These are phyloP conservation scores for Apiospora pterosperma DNA, from an alignment of 2,329 filamentous ascomycete species.

Conservation along the genomic window DNA sequence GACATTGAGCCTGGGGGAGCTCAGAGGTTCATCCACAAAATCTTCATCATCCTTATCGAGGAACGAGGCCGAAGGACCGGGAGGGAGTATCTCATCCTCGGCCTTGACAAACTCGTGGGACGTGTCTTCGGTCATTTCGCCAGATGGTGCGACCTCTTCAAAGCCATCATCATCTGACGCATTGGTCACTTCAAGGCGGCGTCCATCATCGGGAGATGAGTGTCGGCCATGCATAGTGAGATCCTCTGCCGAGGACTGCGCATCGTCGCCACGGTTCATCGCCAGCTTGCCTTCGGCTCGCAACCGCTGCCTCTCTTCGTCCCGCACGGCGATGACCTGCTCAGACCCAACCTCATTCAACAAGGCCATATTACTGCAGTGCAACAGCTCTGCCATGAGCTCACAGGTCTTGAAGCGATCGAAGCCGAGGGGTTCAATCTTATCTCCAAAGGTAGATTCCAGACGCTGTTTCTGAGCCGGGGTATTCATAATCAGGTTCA, in stretches of 20 bases:
- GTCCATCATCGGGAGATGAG: conserved; percentile 54
- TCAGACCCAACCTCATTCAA: conserved; percentile 91
- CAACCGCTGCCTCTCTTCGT: conserved; percentile 76
- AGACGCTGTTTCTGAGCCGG: conserved; percentile 63
- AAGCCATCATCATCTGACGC: conserved; percentile 87
- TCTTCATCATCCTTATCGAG: conserved; percentile 65
- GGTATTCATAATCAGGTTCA: conserved; percentile 80
- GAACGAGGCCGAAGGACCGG: conserved; percentile 33
- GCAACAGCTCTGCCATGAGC: conserved; percentile 93
- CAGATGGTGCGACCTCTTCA: conserved; percentile 74
- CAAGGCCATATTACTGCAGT: conserved; percentile 98
- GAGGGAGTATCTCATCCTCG: conserved; percentile 46
- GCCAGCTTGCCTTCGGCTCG: conserved; percentile 73
- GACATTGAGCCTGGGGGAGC: conserved; percentile 62
- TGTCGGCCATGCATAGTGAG: conserved; percentile 56
- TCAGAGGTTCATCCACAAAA: conserved; percentile 75
- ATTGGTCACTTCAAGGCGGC: conserved; percentile 74
- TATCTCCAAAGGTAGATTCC: conserved; percentile 83
- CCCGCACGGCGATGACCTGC: conserved; percentile 75
- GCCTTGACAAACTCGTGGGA: conserved; percentile 66
- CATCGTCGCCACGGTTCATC: conserved; percentile 35
- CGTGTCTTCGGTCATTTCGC: conserved; percentile 69
- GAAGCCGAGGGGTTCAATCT: conserved; percentile 92
- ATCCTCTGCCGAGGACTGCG: conserved; percentile 55
- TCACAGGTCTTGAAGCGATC: conserved; percentile 99